A percentile compares a stretch with the other conserved stretches of the same genome.
Evolutionary conservation across 768 basidiomycete species (phyloP).

Genomic region (Boletus bicolor): DNA sequence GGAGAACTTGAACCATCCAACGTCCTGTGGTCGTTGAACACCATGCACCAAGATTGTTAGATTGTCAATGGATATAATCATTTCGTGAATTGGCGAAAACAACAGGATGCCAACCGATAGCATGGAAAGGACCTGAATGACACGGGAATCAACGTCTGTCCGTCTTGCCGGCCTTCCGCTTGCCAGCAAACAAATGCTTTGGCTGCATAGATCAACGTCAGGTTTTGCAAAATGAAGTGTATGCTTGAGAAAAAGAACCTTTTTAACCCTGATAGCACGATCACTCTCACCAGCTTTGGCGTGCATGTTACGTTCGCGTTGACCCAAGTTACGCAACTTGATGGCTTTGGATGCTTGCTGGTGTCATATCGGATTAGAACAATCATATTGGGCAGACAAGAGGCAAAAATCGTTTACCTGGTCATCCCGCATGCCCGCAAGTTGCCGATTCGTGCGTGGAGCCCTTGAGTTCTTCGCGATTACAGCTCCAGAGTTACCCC

Average conservation of each 20-base stretch:
- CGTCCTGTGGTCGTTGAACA: background rate
- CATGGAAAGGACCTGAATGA: background rate
- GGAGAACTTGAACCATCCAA: background rate
- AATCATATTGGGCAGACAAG: background rate
- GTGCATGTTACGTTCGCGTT: slow-evolving; percentile 80
- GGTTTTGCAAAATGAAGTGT: background rate
- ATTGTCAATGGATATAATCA: background rate
- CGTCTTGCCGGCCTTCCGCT: slow-evolving; percentile 83
- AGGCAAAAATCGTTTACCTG: slow-evolving; percentile 38
- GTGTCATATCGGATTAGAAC: background rate
- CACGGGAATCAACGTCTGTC: slow-evolving; percentile 53
- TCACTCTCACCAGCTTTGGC: slow-evolving; percentile 92
- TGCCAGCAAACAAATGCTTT: slow-evolving; percentile 82
- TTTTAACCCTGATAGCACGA: slow-evolving; percentile 76
- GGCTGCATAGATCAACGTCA: slow-evolving; percentile 47
- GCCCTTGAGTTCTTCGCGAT: slow-evolving; percentile 47
- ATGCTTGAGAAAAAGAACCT: slow-evolving; percentile 50
- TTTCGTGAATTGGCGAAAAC: slow-evolving; percentile 1
- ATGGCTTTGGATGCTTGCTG: slow-evolving; percentile 80
- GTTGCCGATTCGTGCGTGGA: slow-evolving; percentile 69
- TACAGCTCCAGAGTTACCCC: slow-evolving; percentile 58
- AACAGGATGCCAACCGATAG: slow-evolving; percentile 3
- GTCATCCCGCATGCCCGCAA: slow-evolving; percentile 77
- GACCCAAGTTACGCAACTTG: slow-evolving; percentile 81
- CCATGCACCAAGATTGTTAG: background rate